A percentile compares a stretch with the other conserved stretches of the same genome.
phyloP scores from a whole-genome alignment of 2,329 filamentous ascomycete genomes.

The Exophiala phaeomuriformis region DNA sequence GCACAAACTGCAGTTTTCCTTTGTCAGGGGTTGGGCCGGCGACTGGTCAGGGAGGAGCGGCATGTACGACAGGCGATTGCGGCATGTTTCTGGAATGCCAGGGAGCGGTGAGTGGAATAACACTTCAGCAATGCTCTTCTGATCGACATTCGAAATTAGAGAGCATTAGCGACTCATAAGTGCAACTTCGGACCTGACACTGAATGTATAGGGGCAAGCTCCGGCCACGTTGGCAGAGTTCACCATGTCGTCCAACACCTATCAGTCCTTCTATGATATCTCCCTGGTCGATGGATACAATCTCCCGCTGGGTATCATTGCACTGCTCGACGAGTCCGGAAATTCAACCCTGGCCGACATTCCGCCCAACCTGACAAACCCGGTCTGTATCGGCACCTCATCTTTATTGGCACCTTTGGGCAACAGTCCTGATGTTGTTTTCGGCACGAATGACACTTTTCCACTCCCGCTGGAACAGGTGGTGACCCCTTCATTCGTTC shows the following conservation, averaged over 20 bases:
- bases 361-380: conserved; percentile 68
- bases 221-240: conserved; percentile 77
- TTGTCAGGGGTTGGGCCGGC: conserved; percentile 51
- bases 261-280: conserved; percentile 75
- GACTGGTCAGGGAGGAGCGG: conserved; percentile 43
- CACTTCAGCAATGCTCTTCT: no score
- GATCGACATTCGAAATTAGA: not conserved
- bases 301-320: conserved; percentile 43
- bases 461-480: conserved; percentile 60
- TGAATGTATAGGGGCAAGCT: conserved; percentile 52
- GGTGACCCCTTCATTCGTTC: conserved; percentile 51
- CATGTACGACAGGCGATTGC: conserved; percentile 72
- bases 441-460: conserved; percentile 58
- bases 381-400: conserved; percentile 65
- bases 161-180: not conserved
- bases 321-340: conserved; percentile 41
- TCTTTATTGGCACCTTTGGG: conserved; percentile 47
- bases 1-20: conserved; percentile 75
- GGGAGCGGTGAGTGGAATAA: conserved; percentile 51
- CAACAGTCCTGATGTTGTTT: conserved; percentile 50
- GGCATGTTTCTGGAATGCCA: conserved; percentile 61
- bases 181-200: not conserved
- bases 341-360: conserved; percentile 56
- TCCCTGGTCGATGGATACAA: conserved; percentile 83
- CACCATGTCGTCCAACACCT: conserved; percentile 52